Conservation (phyloP, 495 filamentous ascomycete genomes). For the Diplogelasinospora grovesii region DNA sequence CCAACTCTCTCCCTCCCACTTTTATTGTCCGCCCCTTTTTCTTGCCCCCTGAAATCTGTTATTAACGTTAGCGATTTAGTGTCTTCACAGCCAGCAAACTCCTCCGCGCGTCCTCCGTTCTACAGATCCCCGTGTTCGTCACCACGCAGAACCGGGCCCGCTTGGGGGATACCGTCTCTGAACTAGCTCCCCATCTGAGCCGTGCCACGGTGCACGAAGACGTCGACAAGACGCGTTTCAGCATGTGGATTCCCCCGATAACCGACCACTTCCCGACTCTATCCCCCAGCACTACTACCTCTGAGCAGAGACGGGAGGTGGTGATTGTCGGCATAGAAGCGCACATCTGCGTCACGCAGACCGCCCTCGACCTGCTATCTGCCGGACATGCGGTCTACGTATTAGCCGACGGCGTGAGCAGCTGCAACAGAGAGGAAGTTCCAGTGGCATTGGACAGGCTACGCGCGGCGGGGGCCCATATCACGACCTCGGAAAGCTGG, state of each 20-base stretch:
- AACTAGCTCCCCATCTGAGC: conserved; percentile 45
- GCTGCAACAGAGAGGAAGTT: conserved; percentile 75
- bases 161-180: conserved; percentile 71
- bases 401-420: conserved; percentile 85
- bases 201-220: conserved; percentile 39
- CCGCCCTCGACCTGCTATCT: conserved; percentile 69
- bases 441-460: conserved; percentile 70
- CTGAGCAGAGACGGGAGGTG: no score
- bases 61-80: no score
- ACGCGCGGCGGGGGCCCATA: conserved; percentile 64
- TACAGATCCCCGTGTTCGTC: conserved; percentile 70
- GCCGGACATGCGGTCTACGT: conserved; percentile 79
- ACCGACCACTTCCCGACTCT: conserved; percentile 37
- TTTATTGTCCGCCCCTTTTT: no score
- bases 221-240: conserved; percentile 83
- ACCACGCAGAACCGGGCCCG: conserved; percentile 75
- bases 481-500: conserved; percentile 87
- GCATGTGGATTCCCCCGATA: conserved; percentile 59
- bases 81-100: conserved; percentile 49
- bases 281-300: neutral
- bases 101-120: conserved; percentile 47
- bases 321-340: conserved; percentile 82
- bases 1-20: neutral
- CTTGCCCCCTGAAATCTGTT: no score
- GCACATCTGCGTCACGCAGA: conserved; percentile 94